Percentiles rank a stretch among this genome's conserved stretches.
phyloP scores from a whole-genome alignment of 108 stramenopile genomes.

The Aurantiochytrium sp. region DNA sequence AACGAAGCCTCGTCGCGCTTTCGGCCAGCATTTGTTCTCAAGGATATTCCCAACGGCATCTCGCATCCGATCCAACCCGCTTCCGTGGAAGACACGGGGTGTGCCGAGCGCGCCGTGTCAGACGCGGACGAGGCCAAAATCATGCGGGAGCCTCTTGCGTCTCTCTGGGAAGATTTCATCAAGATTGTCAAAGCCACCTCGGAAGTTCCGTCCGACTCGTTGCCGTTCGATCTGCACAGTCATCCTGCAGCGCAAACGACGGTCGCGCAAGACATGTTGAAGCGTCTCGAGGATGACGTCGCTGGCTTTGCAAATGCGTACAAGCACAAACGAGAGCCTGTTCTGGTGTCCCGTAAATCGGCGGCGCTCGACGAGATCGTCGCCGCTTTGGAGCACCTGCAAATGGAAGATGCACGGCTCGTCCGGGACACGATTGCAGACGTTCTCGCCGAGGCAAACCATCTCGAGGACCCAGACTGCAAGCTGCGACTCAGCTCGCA shows the following conservation, averaged over 20 bases:
- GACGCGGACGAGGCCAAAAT: background rate
- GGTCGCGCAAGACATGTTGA: background rate
- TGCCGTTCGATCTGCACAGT: constrained; percentile 2
- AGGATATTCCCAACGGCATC: constrained; percentile 9
- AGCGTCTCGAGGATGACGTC: background rate
- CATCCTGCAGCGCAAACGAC: constrained; percentile 5
- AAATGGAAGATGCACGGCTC: background rate
- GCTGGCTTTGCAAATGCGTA: background rate
- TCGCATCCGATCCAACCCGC: background rate
- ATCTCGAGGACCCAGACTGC: background rate
- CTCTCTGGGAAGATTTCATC: background rate
- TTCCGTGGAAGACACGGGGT: background rate
- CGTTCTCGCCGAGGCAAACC: background rate
- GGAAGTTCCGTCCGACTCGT: background rate
- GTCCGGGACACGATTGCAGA: background rate
- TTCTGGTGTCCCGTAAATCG: background rate
- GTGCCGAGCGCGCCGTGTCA: background rate
- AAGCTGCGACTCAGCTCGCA: background rate
- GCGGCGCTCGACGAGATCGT: background rate
- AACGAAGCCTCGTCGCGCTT: background rate
- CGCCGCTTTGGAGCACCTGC: background rate
- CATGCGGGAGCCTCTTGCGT: background rate
- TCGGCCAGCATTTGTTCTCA: background rate
- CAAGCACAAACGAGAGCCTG: background rate
- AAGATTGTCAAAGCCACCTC: background rate